Percentiles rank a stretch among this genome's conserved stretches.
Conservation (phyloP, 2,329 filamentous ascomycete genomes). For the Apiospora rasikravindrae region DNA sequence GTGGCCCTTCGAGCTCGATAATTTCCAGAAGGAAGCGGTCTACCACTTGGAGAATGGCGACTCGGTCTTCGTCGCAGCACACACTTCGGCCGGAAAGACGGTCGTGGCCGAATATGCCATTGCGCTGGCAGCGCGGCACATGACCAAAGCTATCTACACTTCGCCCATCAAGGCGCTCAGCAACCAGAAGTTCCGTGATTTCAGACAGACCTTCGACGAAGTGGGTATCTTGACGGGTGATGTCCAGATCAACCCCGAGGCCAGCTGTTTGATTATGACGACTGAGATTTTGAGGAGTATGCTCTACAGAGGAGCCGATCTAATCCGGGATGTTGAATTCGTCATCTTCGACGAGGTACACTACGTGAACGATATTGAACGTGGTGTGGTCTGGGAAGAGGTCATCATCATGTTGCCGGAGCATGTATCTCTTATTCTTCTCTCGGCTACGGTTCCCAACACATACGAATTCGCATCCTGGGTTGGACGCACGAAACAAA, state of each 20-base stretch:
- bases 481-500: constrained; percentile 97
- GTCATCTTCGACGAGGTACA: constrained; percentile 99
- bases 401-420: constrained; percentile 99
- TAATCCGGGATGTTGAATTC: constrained; percentile 97
- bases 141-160: constrained; percentile 99
- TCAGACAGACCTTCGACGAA: constrained; percentile 87
- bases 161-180: constrained; percentile 98
- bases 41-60: constrained; percentile 97
- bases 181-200: constrained; percentile 98
- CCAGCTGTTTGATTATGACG: constrained; percentile 98
- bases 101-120: constrained; percentile 99
- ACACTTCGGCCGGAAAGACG: constrained; percentile 97
- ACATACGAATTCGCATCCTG: constrained; percentile 98
- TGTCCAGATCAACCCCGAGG: constrained; percentile 96
- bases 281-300: constrained; percentile 98
- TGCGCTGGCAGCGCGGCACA: constrained; percentile 93
- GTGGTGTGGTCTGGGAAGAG: constrained; percentile 98
- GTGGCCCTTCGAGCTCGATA: constrained; percentile 97
- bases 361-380: constrained; percentile 95
- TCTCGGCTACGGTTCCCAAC: constrained; percentile 96
- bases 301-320: constrained; percentile 93
- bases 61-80: constrained; percentile 96
- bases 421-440: constrained; percentile 91
- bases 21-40: constrained; percentile 97
- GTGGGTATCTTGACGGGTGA: constrained; percentile 97